Base-by-base conservation (phyloP, 2,329 filamentous ascomycete genomes). In the Knufia petricola region DNA sequence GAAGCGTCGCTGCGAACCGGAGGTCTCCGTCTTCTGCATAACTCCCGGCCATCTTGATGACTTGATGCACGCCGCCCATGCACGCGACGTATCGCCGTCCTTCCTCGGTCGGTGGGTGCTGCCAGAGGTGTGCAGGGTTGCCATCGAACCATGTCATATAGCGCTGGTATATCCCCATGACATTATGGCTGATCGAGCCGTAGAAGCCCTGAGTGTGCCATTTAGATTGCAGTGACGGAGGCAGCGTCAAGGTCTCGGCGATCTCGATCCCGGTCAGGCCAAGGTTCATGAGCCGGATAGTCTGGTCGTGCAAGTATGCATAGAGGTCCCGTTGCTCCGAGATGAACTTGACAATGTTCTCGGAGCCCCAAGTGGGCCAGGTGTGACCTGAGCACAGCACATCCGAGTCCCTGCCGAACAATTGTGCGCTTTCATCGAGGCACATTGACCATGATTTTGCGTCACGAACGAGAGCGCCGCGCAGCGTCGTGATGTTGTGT, bases 401-500 rank as follows among this genome's bases (percentile, higher is more conserved):
- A 3, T 67, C 61, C 1, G 64, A 41, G 3, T 58, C 49, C 1
- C 53, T 39, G 0, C 61, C 63, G 45, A 61, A 70, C n/a, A 69
- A 38, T 10, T 57, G 58, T 19, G 69, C 58, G 3, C 64, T 55
- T 66, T 49, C 70, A 71, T 67, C 64, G 6, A 71, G 51, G 38
- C 69, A 68, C 13, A 56, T 51, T 2, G 65, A 61, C 69, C 68
- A 72, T 1, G 58, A 59, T 20, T 66, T 62, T 1, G 68, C 61
- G 52, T 72, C 69, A 9, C 68, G 59, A 2, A 71, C 69, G 3
- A 57, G 54, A 2, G 67, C 68, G 2, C 69, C 69, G 1, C 69
- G 63, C 12, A 70, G 58, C 0, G 69, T 71, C 3, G 63, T 51
- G 49, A 71, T 64, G 50, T 71, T 71, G 53, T 71, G 68, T 49